Evolutionary conservation across 352 stramenopile genomes (phyloP), one percentile per base, ranked within the genome.

Genomic region (Globisporangium alternatum): DNA sequence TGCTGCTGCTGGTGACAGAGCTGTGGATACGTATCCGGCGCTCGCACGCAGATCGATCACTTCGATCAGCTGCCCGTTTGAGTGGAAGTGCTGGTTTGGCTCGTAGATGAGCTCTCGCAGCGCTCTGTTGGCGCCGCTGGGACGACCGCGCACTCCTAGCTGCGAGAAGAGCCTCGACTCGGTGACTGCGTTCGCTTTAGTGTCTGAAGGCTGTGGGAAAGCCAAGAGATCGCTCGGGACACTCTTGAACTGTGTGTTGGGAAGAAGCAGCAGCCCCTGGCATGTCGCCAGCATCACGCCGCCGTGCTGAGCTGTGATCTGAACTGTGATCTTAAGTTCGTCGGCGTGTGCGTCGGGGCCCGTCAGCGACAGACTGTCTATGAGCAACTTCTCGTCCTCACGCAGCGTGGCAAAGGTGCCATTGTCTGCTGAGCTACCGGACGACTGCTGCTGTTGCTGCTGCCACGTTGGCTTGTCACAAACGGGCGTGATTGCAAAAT

Each of bases 101-200:
- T 77, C 80, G 56, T 80, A 92, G 56, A 90, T 71, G 57, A 92
- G 71, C 9, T 76, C 78, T 9, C 47, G 49, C 30, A 92, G 67
- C 12, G 81, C 81, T 9, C 60, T 51, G 30, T 89, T 90, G 12
- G 89, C 12, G 44, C 89, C 78, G 5, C 28, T 30, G 15, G 77
- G 44, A 39, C 66, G 62, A 13, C 80, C 83, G 30, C 56, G 62
- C 17, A 89, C 39, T 9, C 30, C 53, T 3, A 87, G 37, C 0
- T 47, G 58, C 3, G 69, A 74, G 55, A 82, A 92, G 21, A 85
- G 58, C 12, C 71, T 65, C 19, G 76, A 76, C 31, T 67, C 56
- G 33, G 48, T 60, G 19, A 67, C 35, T 10, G 60, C 44, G n/a
- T 54, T 41, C 37, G 78, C 59, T 33, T 51, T 33, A 3, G 35